Base-by-base conservation (phyloP, 2,329 filamentous ascomycete genomes). In the Mollisia scopiformis region DNA sequence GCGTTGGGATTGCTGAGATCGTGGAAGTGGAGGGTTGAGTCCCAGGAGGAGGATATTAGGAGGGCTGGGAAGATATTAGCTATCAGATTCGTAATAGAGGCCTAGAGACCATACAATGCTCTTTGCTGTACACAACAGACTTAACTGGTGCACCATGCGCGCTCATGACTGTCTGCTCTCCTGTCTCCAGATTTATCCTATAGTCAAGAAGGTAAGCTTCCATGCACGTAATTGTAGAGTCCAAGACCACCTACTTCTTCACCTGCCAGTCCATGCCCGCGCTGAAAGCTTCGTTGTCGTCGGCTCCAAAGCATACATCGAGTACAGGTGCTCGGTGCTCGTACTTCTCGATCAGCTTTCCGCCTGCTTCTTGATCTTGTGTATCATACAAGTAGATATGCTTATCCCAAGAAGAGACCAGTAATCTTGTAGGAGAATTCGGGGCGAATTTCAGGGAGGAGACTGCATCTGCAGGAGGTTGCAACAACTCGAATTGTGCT, bases 331-430 rank as follows among this genome's bases (percentile, higher is more conserved):
- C 92, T 62, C 88, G 86, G 75, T 95, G 90, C 75, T 93, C 88
- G 71, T 89, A 92, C 66, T 88, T 91, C 66, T 86, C 84, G 31
- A 93, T 72, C 30, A 96, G 81, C 57, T 84, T 84, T 6, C 83
- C 84, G 37, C 72, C 74, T 21, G 76, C 74, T 49, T 84, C 81
- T 65, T 84, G 82, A 23, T 83, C 63, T 80, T 79, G 78, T 61
- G 89, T 84, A 73, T 96, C 91, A 81, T 98, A 98, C 55, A 94
- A 82, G 77, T 97, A 96, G 58, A 96, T 87, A 74, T 92, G 87
- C 76, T 88, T 92, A 78, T 98, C 94, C 95, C 95, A 99, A 58
- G 93, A 97, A 11, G 93, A 90, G 69, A 94, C 93, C n/a, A 96
- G 85, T 37, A 99, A 84, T 69, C 88, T 89, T 57, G 83, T 86